These are phyloP conservation scores for Phyllosticta citriasiana DNA, from an alignment of 2,329 filamentous ascomycete species.

Conservation along the genomic window DNA sequence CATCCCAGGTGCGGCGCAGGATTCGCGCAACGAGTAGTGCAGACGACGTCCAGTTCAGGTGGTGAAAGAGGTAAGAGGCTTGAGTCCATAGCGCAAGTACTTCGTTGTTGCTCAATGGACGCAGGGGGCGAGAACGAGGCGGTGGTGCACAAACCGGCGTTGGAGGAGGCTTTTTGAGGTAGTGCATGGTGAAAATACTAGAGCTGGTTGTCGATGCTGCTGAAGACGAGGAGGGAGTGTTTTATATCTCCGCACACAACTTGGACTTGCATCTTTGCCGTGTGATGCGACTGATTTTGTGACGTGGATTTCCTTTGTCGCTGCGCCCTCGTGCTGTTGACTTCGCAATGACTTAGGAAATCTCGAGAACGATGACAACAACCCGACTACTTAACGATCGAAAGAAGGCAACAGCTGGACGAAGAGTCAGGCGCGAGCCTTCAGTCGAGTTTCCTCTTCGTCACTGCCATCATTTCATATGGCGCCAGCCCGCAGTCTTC, in stretches of 20 bases:
- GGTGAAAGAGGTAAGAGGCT: constrained; percentile 2
- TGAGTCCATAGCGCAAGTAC: constrained; percentile 4
- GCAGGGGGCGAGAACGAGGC: background rate
- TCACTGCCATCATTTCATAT: constrained; percentile 26
- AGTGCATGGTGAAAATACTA: background rate
- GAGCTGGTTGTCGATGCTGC: background rate
- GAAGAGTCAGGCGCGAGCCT: too few species aligned
- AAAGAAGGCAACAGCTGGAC: background rate
- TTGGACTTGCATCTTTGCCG: background rate
- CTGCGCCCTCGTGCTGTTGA: background rate
- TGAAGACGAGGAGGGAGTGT: background rate
- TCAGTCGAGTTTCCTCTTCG: constrained; percentile 4
- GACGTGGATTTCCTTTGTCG: background rate
- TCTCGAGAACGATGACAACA: background rate
- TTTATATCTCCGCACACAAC: background rate
- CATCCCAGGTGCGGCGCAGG: background rate
- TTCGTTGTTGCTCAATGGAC: background rate
- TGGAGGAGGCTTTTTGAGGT: background rate
- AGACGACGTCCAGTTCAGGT: constrained; percentile 2
- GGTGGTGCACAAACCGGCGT: background rate
- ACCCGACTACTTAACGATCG: background rate
- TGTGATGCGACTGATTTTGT: background rate
- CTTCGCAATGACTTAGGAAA: background rate
- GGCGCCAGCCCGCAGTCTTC: constrained; percentile 22
- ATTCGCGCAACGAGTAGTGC: background rate